Base-by-base conservation (phyloP, 169 alveolate species). In the Plasmodium sp. region DNA sequence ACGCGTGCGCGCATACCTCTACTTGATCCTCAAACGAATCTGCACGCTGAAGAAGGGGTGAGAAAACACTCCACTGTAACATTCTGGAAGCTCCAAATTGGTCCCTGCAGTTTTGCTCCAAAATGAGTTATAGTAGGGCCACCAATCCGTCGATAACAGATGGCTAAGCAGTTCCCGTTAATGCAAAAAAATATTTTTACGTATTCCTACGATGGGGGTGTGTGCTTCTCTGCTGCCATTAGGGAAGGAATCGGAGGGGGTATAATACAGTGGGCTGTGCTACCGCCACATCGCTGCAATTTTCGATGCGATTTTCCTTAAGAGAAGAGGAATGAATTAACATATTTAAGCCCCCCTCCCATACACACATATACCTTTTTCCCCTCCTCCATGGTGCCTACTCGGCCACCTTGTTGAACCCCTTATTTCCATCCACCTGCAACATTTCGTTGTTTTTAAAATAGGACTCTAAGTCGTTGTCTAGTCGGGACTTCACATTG, bases 401-500 rank as follows among this genome's bases (percentile, higher is more conserved):
- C 51, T 85, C 84, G 56, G 79, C 75, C 41, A 72, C 27, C 77
- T 86, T 86, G 81, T 86, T 86, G 41, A 86, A 77, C 18, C 86
- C 74, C 51, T 33, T 79, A 36, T 77, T 86, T 51, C 58, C 67
- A 77, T 86, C 86, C 51, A 12, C 82, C 77, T 86, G 88, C 67
- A 74, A 31, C 18, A 31, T 31, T 75, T 48, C 81, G 73, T 77
- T 86, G 41, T 86, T 86, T 54, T 86, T 86, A 77, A 86, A 86
- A 84, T 86, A 86, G 51, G 94, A 86, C 7, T 86, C 94, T 79
- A 86, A 77, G 43, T 86, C 94, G 62, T 86, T 86, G 73, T 86
- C 94, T 48, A 86, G 58, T 74, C 94, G 51, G 6, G 94, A 48
- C 73, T 86, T 86, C 31, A 86, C 86, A 77, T 86, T 86, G 58